Base-by-base conservation (phyloP, 2,329 filamentous ascomycete genomes). In the Phialophora verrucosa region DNA sequence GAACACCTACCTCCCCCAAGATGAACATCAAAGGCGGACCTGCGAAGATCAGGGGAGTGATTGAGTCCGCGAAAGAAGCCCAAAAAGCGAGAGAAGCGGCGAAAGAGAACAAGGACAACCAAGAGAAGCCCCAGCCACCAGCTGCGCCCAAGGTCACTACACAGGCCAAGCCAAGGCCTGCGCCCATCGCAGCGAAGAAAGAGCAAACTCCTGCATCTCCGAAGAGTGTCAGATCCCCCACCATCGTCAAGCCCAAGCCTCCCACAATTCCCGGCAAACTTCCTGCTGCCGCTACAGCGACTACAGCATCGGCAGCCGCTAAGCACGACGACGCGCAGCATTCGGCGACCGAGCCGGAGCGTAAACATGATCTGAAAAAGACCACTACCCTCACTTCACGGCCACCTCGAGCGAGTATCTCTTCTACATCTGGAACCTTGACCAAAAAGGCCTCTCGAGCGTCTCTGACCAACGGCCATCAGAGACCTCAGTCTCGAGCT, bases 191-290 rank as follows among this genome's bases (percentile, higher is more conserved):
- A 14, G 25, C 42, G 70, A 32, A 59, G 73, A 51, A 75, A 72
- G 57, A 69, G 25, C 47, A 54, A 20, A 35, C 50, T 4, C 65
- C 68, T 12, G 50, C 55, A 25, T 66, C 75, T 10, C 70, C 73
- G 44, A 73, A 64, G 27, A 44, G 42, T 38, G 35, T 47, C 29
- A 66, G 58, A 54, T 66, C 63, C 12, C 57, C 60, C 51, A 79
- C 75, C 55, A 63, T 74, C 35, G 74, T 61, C 25, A 63, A 74
- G 25, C 67, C 79, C 8, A 81, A 74, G 64, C 81, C 81, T 27
- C 79, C 80, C 10, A 78, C 77, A 32, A 76, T 74, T 54, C 73
- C 80, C 44, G 73, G 74, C 59, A 81, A 79, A 55, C 74, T 80
- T 57, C 77, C 80, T 32, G 71, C 75, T 53, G 79, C 80, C 23